Evolutionary conservation across 2,329 filamentous ascomycete genomes (phyloP), one percentile per base, ranked within the genome.

Genomic region (Lecanicillium sp.): DNA sequence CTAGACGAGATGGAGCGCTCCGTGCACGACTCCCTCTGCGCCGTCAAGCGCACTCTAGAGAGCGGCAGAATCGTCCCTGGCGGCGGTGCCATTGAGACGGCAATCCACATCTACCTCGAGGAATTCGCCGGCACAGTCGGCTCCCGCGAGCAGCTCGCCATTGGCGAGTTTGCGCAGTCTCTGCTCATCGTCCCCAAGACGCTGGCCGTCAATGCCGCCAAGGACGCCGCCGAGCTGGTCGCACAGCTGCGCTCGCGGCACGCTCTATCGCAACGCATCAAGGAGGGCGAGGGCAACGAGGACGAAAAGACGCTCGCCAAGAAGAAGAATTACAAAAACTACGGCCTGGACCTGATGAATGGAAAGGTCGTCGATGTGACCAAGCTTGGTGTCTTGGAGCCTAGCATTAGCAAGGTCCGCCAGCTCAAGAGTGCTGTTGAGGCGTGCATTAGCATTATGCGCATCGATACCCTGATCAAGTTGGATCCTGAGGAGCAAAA

Each of bases 1-100:
- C 78, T 98, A 20, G 92, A 98, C 56, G 92, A 98, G 73, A 98
- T 96, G 90, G 92, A 98, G 73, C 85, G 92, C 48, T 96, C 92
- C 2, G 80, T 98, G 14, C 92, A 98, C 68, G 92, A 98, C 65
- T 94, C 90, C 12, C 74, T 98, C 33, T 95, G 86, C 50, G 92
- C 92, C 33, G 89, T 98, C 48, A 98, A 98, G 80, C 80, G 92
- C 51, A 95, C 92, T 3, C 73, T 98, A 7, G 92, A 98, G 69
- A 95, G 87, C 56, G 92, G 92, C 54, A 89, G 85, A 65, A 94
- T 98, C 49, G 92, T 98, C 29, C 92, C 92, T 13, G 92, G 92
- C 49, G 92, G 92, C 49, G 92, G 90, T 57, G 92, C 92, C 31
- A 90, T 95, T 16, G 92, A 98, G 71, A 96, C 92, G n/a, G 92